Conservation (phyloP, 495 filamentous ascomycete genomes). For the Neohortaea acidophila region DNA sequence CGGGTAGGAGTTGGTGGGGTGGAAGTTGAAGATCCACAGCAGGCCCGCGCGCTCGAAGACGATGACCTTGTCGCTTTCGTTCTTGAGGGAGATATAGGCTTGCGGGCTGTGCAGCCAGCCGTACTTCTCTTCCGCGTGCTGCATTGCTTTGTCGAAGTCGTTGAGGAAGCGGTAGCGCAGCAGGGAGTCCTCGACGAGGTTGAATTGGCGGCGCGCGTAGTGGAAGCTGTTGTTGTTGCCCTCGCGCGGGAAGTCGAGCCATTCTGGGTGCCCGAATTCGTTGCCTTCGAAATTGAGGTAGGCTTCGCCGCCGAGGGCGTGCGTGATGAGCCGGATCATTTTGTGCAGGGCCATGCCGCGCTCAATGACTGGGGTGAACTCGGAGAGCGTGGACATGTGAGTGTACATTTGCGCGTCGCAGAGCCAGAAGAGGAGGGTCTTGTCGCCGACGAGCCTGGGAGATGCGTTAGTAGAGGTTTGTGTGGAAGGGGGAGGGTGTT, state of each 20-base stretch:
- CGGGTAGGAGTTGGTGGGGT: slow-evolving; percentile 70
- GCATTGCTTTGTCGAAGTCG: slow-evolving; percentile 88
- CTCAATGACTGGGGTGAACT: slow-evolving; percentile 78
- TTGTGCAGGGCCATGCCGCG: slow-evolving; percentile 89
- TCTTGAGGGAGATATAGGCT: slow-evolving; percentile 85
- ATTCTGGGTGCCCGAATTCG: slow-evolving; percentile 97
- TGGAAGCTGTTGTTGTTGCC: slow-evolving; percentile 94
- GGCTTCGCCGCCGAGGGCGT: slow-evolving; percentile 87
- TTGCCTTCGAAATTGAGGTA: slow-evolving; percentile 99
- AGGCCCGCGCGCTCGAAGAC: slow-evolving; percentile 88
- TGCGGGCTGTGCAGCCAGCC: slow-evolving; percentile 81
- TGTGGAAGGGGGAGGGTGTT: not conserved
- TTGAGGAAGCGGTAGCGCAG: slow-evolving; percentile 87
- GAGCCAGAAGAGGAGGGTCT: slow-evolving; percentile 91
- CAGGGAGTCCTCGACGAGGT: slow-evolving; percentile 71
- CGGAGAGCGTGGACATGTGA: slow-evolving; percentile 77
- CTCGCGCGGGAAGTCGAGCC: slow-evolving; percentile 93
- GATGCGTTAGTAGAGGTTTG: not conserved
- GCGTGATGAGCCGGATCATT: slow-evolving; percentile 88
- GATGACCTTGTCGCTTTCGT: slow-evolving; percentile 86
- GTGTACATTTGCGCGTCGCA: slow-evolving; percentile 96
- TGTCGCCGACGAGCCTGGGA: slow-evolving; percentile 82
- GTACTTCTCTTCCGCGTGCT: slow-evolving; percentile 69
- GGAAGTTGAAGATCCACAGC: slow-evolving; percentile 93
- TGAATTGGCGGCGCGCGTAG: slow-evolving; percentile 91